phyloP scores from a whole-genome alignment of 2,329 filamentous ascomycete genomes.

The Pestalotiopsis sp. region DNA sequence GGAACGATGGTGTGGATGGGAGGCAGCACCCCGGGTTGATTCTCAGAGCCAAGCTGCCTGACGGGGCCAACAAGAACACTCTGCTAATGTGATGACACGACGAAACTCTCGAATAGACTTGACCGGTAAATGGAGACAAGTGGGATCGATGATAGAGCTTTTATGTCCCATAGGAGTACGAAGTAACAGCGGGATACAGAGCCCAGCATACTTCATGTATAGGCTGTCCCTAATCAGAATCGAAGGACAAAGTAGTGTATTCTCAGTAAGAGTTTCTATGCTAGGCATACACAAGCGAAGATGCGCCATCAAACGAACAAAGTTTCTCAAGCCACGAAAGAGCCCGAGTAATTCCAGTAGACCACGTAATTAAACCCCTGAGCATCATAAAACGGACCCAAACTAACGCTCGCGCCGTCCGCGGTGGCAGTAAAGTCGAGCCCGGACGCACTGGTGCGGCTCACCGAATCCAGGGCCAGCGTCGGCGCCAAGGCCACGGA shows the following conservation, averaged over 20 bases:
- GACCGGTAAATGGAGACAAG: too few species aligned
- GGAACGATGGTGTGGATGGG: constrained; percentile 45
- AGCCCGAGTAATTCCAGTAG: constrained; percentile 34
- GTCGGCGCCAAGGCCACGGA: constrained; percentile 26
- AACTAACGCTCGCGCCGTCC: constrained; percentile 26
- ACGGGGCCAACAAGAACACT: constrained; percentile 38
- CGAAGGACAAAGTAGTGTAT: too few species aligned
- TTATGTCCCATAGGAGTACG: too few species aligned
- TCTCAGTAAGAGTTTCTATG: too few species aligned
- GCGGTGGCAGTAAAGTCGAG: constrained; percentile 35
- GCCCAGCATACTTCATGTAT: too few species aligned
- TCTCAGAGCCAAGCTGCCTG: constrained; percentile 39
- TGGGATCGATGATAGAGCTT: too few species aligned
- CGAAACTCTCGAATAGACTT: too few species aligned
- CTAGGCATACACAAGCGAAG: too few species aligned
- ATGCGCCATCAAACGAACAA: neutral
- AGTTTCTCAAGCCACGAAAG: neutral
- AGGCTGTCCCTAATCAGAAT: too few species aligned
- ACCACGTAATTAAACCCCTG: constrained; percentile 43
- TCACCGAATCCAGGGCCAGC: constrained; percentile 30
- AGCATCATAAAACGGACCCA: constrained; percentile 42
- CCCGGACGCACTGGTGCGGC: constrained; percentile 18
- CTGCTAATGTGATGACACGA: constrained; percentile 10
- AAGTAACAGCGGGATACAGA: too few species aligned
- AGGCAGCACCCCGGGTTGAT: constrained; percentile 44